A percentile compares a stretch with the other conserved stretches of the same genome.
These are phyloP conservation scores for Vigna trinervia DNA, from an alignment of 306 rosid species.

Conservation along the genomic window DNA sequence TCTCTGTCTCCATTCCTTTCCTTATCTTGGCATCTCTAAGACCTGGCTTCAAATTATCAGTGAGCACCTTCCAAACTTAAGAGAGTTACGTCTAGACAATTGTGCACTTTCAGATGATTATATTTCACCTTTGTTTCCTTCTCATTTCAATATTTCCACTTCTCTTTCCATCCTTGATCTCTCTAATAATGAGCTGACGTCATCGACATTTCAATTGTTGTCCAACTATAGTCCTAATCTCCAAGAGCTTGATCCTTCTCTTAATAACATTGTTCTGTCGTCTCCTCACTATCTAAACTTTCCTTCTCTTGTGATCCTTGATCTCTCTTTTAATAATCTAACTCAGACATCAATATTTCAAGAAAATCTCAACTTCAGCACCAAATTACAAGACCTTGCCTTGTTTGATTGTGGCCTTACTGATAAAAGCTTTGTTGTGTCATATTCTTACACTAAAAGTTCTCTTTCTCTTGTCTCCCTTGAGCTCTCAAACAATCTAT, in stretches of 20 bases:
- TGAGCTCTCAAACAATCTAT: not conserved
- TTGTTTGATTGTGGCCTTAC: not conserved
- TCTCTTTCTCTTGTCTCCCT: not conserved
- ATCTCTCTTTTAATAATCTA: not conserved
- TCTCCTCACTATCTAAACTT: not conserved
- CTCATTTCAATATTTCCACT: not conserved
- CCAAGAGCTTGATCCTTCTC: not conserved
- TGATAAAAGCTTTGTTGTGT: not conserved
- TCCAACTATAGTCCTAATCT: not conserved
- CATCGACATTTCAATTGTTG: not conserved
- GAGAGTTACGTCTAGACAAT: not conserved
- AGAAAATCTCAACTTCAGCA: not conserved
- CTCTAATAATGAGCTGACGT: not conserved
- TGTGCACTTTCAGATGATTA: not conserved
- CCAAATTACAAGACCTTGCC: not conserved
- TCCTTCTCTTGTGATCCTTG: slow-evolving; percentile 5
- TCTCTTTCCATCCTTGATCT: slow-evolving; percentile 34
- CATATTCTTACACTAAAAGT: not conserved
- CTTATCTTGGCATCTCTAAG: not conserved
- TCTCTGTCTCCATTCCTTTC: not conserved
- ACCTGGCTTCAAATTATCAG: not conserved
- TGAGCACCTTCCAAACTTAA: not conserved
- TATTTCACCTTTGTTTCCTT: not conserved
- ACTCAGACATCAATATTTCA: not conserved
- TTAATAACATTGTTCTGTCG: not conserved